Evolutionary conservation across 2,329 filamentous ascomycete genomes (phyloP).

Genomic region (Diplodia intermedia): DNA sequence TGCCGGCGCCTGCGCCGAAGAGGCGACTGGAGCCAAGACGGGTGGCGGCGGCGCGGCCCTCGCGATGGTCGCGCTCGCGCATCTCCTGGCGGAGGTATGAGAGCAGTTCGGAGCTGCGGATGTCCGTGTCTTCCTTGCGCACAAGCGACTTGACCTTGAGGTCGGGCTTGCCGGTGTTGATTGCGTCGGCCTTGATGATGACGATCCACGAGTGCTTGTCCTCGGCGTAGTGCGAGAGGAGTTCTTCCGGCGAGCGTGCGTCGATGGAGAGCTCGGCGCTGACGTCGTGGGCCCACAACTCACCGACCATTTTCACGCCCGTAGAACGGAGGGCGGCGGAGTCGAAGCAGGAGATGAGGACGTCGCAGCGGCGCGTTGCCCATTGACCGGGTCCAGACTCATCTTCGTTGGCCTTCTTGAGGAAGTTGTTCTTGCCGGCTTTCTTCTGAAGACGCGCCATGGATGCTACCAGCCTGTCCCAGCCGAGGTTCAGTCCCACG

Average conservation of each 20-base stretch:
- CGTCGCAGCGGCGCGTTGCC: constrained; percentile 71
- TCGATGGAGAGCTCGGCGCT: constrained; percentile 87
- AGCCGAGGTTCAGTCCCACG: constrained; percentile 90
- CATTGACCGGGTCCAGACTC: constrained; percentile 46
- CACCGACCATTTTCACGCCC: constrained; percentile 78
- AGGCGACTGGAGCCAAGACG: constrained; percentile 36
- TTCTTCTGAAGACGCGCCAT: constrained; percentile 62
- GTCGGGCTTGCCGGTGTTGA: constrained; percentile 56
- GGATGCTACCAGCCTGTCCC: constrained; percentile 76
- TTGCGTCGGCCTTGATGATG: constrained; percentile 79
- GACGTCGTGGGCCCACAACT: constrained; percentile 82
- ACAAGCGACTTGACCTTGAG: constrained; percentile 81
- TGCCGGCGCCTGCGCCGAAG: constrained; percentile 44
- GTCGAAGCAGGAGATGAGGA: constrained; percentile 89
- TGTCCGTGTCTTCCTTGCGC: constrained; percentile 77
- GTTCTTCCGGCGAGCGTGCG: constrained; percentile 77
- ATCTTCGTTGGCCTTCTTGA: constrained; percentile 75
- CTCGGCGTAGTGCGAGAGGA: constrained; percentile 77
- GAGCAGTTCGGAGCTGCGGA: constrained; percentile 75
- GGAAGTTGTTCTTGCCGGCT: constrained; percentile 56
- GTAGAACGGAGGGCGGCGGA: constrained; percentile 74
- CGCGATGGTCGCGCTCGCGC: constrained; percentile 74
- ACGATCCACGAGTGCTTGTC: constrained; percentile 86
- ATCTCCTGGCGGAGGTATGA: constrained; percentile 82
- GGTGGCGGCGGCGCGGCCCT: constrained; percentile 50